Conservation (phyloP, 257 asterid genomes). For the Striga asiatica region DNA sequence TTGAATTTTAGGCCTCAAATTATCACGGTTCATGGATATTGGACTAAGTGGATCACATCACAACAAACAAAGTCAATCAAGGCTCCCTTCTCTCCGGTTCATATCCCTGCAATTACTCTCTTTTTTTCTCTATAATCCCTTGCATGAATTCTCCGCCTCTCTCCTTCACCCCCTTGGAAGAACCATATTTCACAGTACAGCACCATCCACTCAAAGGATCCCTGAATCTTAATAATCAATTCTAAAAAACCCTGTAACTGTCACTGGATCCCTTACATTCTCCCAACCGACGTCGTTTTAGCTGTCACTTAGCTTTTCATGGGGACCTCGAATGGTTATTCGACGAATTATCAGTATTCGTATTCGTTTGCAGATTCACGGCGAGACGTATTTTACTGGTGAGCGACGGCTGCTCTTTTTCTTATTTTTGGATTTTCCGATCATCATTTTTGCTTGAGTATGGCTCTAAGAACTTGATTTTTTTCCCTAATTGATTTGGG, state of each 20-base stretch:
- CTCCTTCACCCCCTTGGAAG: background rate
- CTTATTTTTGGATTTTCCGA: conserved; percentile 1
- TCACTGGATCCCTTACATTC: background rate
- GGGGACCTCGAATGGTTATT: conserved; percentile 29
- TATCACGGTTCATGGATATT: too few relatives aligned
- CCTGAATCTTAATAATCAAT: background rate
- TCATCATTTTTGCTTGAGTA: background rate
- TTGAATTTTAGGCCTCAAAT: too few relatives aligned
- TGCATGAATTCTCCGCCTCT: background rate
- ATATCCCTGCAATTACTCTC: background rate
- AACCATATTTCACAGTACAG: conserved; percentile 15
- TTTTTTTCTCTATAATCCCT: background rate
- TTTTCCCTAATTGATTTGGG: background rate
- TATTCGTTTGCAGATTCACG: conserved; percentile 32
- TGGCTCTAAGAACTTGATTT: background rate
- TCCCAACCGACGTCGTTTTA: conserved; percentile 11
- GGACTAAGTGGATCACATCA: too few relatives aligned
- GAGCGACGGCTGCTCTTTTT: background rate
- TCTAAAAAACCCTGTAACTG: background rate
- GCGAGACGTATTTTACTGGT: conserved; percentile 56
- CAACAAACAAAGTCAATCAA: conserved; percentile 16
- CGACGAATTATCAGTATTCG: conserved; percentile 21
- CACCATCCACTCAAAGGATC: conserved; percentile 18
- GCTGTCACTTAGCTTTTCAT: conserved; percentile 14
- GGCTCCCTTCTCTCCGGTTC: conserved; percentile 18